These are phyloP conservation scores for Amanita rubescens DNA, from an alignment of 768 basidiomycete species.

Conservation along the genomic window DNA sequence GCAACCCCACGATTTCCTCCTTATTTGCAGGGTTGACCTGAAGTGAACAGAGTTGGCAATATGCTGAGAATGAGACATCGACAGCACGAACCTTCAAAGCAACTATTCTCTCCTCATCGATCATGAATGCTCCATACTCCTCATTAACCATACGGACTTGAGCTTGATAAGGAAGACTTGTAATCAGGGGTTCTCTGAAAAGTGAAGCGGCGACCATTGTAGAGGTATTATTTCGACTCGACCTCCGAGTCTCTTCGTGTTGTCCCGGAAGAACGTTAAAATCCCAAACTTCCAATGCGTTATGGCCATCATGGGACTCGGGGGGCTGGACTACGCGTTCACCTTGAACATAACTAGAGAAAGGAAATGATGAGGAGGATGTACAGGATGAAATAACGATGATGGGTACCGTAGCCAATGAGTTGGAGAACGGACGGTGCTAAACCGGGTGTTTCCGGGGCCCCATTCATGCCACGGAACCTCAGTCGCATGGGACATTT, in stretches of 20 bases:
- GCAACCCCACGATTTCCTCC: not conserved
- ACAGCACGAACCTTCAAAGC: conserved; percentile 13
- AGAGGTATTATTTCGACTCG: not conserved
- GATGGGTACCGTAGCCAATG: conserved; percentile 15
- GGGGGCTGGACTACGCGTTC: conserved; percentile 12
- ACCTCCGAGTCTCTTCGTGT: no score
- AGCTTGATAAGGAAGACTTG: conserved; percentile 11
- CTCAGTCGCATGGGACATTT: not conserved
- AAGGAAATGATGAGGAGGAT: not conserved
- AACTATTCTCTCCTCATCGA: conserved; percentile 17
- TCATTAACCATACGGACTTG: conserved; percentile 1
- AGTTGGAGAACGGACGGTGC: not conserved
- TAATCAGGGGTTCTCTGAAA: conserved; percentile 9
- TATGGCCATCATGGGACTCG: not conserved
- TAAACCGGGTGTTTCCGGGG: conserved; percentile 6
- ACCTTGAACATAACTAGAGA: conserved; percentile 17
- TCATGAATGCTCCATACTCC: conserved; percentile 15
- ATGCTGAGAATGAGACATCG: not conserved
- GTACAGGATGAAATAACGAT: not conserved
- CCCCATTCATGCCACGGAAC: conserved; percentile 12
- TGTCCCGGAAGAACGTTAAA: conserved; percentile 9
- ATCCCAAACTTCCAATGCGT: conserved; percentile 11
- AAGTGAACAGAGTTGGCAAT: not conserved
- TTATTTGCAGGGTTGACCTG: not conserved
- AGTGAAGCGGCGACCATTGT: not conserved